Evolutionary conservation across 1,284 basidiomycete genomes (phyloP).

Genomic region (Neolentinus lepideus): DNA sequence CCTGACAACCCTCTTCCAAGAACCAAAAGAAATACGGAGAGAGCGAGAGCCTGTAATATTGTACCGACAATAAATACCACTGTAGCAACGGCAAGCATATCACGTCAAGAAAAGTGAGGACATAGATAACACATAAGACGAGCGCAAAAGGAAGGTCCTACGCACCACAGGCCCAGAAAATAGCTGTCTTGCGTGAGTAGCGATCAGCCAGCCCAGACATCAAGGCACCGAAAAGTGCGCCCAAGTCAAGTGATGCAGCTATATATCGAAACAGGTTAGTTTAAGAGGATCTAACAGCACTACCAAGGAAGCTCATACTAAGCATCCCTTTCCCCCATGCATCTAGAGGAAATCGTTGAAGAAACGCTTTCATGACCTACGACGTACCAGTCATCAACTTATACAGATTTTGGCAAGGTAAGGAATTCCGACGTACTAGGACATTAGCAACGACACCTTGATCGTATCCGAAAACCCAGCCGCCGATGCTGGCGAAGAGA

Average conservation of each 20-base stretch:
- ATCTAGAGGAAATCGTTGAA: slow-evolving; percentile 55
- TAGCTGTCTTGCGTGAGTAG: slow-evolving; percentile 59
- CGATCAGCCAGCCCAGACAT: slow-evolving; percentile 62
- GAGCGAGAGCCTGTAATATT: slow-evolving; percentile 57
- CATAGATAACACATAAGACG: no score
- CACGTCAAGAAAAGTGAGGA: no score
- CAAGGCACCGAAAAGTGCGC: slow-evolving; percentile 66
- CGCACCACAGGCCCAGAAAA: slow-evolving; percentile 61
- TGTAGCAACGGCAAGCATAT: slow-evolving; percentile 17
- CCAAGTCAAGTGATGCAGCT: slow-evolving; percentile 76
- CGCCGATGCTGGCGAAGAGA: slow-evolving; percentile 70
- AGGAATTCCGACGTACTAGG: no score
- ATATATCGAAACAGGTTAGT: neutral
- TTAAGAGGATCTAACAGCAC: no score
- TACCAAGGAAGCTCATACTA: slow-evolving; percentile 48
- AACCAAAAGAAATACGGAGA: slow-evolving; percentile 47
- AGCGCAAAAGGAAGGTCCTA: no score
- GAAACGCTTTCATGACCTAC: slow-evolving; percentile 64
- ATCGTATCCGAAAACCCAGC: slow-evolving; percentile 65
- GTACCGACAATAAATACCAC: slow-evolving; percentile 71
- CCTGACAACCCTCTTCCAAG: slow-evolving; percentile 69
- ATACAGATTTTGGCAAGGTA: no score
- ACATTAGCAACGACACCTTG: slow-evolving; percentile 66
- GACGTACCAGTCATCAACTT: neutral
- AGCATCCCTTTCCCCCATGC: slow-evolving; percentile 69